Percentiles rank a stretch among this genome's conserved stretches.
Conservation (phyloP, 345 rosid species). For the Rhodamnia argentea region DNA sequence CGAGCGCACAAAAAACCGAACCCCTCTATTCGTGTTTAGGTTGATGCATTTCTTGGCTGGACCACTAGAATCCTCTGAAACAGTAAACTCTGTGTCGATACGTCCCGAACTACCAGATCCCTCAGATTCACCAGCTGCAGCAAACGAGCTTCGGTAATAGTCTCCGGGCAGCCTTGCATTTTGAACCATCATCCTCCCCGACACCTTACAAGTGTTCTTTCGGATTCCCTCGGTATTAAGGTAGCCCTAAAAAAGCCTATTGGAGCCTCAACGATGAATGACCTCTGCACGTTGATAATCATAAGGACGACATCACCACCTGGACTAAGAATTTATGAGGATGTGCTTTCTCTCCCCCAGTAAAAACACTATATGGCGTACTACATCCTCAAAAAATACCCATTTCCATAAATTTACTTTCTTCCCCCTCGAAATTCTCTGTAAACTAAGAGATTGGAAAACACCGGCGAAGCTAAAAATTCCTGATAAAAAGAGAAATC, state of each 20-base stretch:
- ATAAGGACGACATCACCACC: not conserved
- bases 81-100: constrained; percentile 54
- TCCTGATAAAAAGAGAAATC: not conserved
- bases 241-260: not conserved
- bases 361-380: not conserved
- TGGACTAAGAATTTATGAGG: not conserved
- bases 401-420: not conserved
- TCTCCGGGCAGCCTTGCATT: constrained; percentile 44
- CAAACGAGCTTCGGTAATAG: constrained; percentile 33
- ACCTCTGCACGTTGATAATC: not conserved
- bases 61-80: constrained; percentile 55
- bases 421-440: not conserved
- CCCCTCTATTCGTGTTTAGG: constrained; percentile 37
- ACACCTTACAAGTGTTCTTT: not conserved
- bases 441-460: not conserved
- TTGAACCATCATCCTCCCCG: constrained; percentile 40
- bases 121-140: constrained; percentile 64
- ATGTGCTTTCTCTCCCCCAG: not conserved
- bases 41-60: constrained; percentile 47
- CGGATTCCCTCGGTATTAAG: not conserved
- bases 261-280: not conserved
- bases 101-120: constrained; percentile 78
- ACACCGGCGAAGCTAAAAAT: not conserved
- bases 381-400: not conserved
- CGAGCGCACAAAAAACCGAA: constrained; percentile 43